Base-by-base conservation (phyloP, 2,329 filamentous ascomycete genomes). In the Paracoccidioides brasiliensis region DNA sequence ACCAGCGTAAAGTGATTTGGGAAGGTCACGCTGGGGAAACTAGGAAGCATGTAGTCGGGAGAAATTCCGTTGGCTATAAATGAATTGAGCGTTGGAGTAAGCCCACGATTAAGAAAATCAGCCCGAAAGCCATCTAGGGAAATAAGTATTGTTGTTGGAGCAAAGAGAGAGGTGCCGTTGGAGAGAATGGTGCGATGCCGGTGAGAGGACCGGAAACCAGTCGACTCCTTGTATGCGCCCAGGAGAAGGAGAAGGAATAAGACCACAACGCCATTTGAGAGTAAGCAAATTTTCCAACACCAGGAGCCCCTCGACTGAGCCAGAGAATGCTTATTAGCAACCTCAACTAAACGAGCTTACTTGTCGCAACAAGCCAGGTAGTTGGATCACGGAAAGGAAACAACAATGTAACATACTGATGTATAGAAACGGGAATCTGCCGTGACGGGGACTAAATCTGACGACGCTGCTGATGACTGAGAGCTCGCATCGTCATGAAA, bases 81-180 rank as follows among this genome's bases (percentile, higher is more conserved):
- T 2, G 83, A 78, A 62, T 83, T 88, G 7, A 98, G 76, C 1
- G 85, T 83, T 0, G 91, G 93, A 0, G 91, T 96, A 37, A 97
- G 73, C 0, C 84, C 85, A 12, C 90, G 83, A 60, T 86, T 81
- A 43, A 98, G 76, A 65, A 96, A 97, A 68, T 97, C 93, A 22
- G 93, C 91, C 14, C 93, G 85, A 74, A 98, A 97, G 3, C 93
- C 93, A 70, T 98, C 93, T 15, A 98, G 78, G 48, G 90, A 96
- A 66, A 98, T 87, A 54, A 97, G 77, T 57, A 98, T 86, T 1
- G 93, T 96, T 0, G 93, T 98, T 0, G 90, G 90, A 8, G 83
- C 85, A 67, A 97, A 98, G 4, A 88, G 74, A 1, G 90, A 86
- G 0, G 90, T 95, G 54, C 93, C 93, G 68, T 98, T 98, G 14